Evolutionary conservation across 2,329 filamentous ascomycete genomes (phyloP), one percentile per base, ranked within the genome.

Genomic region (Lecanosticta acicola): DNA sequence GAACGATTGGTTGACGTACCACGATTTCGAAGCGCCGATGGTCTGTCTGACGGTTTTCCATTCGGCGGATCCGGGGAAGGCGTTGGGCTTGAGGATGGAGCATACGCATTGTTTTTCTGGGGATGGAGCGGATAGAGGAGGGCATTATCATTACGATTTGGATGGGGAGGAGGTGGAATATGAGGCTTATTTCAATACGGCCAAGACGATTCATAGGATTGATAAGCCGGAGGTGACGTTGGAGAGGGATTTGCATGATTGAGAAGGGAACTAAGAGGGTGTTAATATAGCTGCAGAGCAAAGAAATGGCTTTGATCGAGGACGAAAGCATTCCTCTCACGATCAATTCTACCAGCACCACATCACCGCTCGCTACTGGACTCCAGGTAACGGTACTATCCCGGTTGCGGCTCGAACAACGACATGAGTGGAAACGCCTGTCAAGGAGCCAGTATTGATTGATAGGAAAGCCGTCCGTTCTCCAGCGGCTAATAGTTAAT

Each of bases 131-230:
- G 49, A 57, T 20, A 48, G 48, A 11, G 60, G 60, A 2, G 60
- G 60, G 5, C 60, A 63, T 50, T 62, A 63, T 38, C 60, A 63
- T 43, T 52, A 57, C n/a, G 59, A 62, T 51, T 32, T 54, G 16
- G 43, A 40, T 16, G 49, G 35, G 2, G 56, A 58, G 34, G 57
- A 60, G 21, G 46, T 63, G 1, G 60, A 62, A 46, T 63, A 63
- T 39, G 60, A 61, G 45, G 60, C 52, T 2, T 63, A 63, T 39
- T 61, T 63, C 39, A 61, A 63, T 43, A 54, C 51, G 11, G 60
- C 58, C 9, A 60, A 59, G 40, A 52, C 42, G 18, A 47, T 63
- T n/a, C 61, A 61, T 45, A 41, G 60, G 8, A 59, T 63, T 40
- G 59, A 63, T 46, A 48, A 50, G 49, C 60, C 60, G 10, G 48